phyloP scores from a whole-genome alignment of 768 basidiomycete species.

The Leccinum imitatum region DNA sequence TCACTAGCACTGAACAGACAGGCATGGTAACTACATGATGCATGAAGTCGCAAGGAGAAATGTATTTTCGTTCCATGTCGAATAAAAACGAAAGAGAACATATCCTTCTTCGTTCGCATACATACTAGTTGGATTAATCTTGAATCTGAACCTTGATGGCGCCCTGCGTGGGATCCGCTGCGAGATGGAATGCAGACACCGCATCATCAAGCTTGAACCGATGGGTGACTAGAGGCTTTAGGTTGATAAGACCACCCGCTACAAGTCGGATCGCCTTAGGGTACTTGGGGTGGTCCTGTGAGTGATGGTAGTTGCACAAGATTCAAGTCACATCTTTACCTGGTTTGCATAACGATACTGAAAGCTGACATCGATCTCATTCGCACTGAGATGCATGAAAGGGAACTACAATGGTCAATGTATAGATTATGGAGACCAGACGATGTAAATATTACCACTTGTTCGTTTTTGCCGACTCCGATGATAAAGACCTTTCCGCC shows the following conservation, averaged over 20 bases:
- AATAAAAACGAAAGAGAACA: background rate
- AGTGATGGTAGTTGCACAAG: background rate
- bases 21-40: background rate
- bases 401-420: constrained; percentile 46
- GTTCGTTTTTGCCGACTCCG: constrained; percentile 66
- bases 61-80: background rate
- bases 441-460: constrained; percentile 38
- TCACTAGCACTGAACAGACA: background rate
- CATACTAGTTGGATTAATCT: constrained; percentile 35
- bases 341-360: constrained; percentile 71
- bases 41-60: background rate
- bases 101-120: background rate
- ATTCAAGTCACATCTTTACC: constrained; percentile 24
- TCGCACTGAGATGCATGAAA: constrained; percentile 70
- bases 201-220: constrained; percentile 71
- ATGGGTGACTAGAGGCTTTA: constrained; percentile 81
- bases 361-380: constrained; percentile 68
- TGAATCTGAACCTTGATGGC: constrained; percentile 70
- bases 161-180: constrained; percentile 63
- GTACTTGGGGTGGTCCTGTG: constrained; percentile 44
- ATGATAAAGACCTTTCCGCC: constrained; percentile 71
- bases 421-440: background rate
- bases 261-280: constrained; percentile 83
- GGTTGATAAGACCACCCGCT: constrained; percentile 66
- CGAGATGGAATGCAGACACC: constrained; percentile 74